Base-by-base conservation (phyloP, 1,284 basidiomycete species). In the Rhodotorula sp. region DNA sequence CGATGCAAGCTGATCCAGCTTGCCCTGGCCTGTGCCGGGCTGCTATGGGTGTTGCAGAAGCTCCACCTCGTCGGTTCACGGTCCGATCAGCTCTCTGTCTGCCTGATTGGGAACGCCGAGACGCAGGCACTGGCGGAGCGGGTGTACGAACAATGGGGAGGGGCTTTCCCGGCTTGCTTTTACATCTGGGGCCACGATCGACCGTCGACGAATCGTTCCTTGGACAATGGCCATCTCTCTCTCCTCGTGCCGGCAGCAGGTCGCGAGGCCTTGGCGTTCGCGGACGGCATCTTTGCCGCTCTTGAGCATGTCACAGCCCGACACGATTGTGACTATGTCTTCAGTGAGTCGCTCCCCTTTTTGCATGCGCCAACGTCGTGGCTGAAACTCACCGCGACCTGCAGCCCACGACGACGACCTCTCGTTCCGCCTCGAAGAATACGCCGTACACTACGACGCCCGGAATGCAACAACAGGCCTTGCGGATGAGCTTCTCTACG, bases 281-380 rank as follows among this genome's bases (percentile, higher is more conserved):
- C 64, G 4, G 64, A 65, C 42, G 64, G 64, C 29, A 57, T 65
- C 56, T 65, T 26, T 24, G 56, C 44, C 29, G 55, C 64, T 24
- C 45, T 65, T 18, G 29, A 65, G 45, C 45, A 46, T 24, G 46
- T 65, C 26, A 65, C 55, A 3, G 22, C 22, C 24, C 30, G 30
- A 20, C 44, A 37, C 15, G 10, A 18, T 7, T 65, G 64, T 37
- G 64, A 65, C 30, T 65, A 65, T 57, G 26, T 65, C 46, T 65
- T 65, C 42, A 59, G 57, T 59, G 4, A 42, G 57, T 56, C 55
- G 37, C 57, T 24, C 37, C 0, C 14, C 29, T 6, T 14, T 45
- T 12, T 24, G 24, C 14, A 44, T n/a, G 33, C n/a, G 6, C 17
- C n/a, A 24, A 37, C 44, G n/a, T 42, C 37, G 10, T 8, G 22